These are phyloP conservation scores for Colletotrichum spaethianum DNA, from an alignment of 2,329 filamentous ascomycete genomes.

Conservation along the genomic window DNA sequence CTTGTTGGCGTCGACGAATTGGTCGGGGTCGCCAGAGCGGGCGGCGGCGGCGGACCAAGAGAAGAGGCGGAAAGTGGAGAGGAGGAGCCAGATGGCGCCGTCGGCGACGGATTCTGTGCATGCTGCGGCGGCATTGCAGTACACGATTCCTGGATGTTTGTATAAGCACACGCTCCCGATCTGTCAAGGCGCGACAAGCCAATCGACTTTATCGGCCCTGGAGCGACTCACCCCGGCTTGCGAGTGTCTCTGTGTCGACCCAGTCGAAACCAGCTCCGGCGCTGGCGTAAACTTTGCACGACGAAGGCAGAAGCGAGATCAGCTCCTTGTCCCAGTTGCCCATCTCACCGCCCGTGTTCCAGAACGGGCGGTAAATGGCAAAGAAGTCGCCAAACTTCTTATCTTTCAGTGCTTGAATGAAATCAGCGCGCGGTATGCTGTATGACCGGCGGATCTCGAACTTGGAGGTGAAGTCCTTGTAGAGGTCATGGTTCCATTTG, in stretches of 20 bases:
- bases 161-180: neutral
- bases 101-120: conserved; percentile 40
- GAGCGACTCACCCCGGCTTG: conserved; percentile 23
- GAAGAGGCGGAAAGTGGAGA: conserved; percentile 39
- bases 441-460: conserved; percentile 38
- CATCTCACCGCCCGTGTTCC: conserved; percentile 40
- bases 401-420: conserved; percentile 37
- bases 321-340: conserved; percentile 39
- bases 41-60: conserved; percentile 36
- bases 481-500: conserved; percentile 40
- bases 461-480: conserved; percentile 37
- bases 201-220: neutral
- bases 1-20: conserved; percentile 39
- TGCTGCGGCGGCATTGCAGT: conserved; percentile 37
- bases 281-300: conserved; percentile 37
- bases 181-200: neutral
- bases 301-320: conserved; percentile 35
- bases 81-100: conserved; percentile 39
- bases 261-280: conserved; percentile 37
- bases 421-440: conserved; percentile 37
- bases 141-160: neutral
- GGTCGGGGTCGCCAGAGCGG: conserved; percentile 38
- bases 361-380: conserved; percentile 39
- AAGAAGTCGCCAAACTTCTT: conserved; percentile 39
- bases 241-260: conserved; percentile 38